These are phyloP conservation scores for bread wheat (Triticum aestivum) DNA, from an alignment of 176 grass and related monocot genomes.

Conservation along the genomic window IWGSC_CS_RefSeq_v2.1 NC_057808.1:300952157-300952656, in stretches of 20 bases:
- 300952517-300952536: constrained; percentile 27
- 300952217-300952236: no score
- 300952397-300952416: background rate
- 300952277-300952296: background rate
- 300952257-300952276: background rate
- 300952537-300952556: constrained; percentile 35
- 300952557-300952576: constrained; percentile 31
- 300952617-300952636: constrained; percentile 37
- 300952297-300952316: no score
- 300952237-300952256: no score
- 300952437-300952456: background rate
- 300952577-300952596: constrained; percentile 26
- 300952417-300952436: background rate
- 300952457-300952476: background rate
- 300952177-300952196: no score
- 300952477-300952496: constrained; percentile 19
- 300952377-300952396: background rate
- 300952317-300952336: no score
- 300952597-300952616: constrained; percentile 50
- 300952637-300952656: constrained; percentile 17
- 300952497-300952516: constrained; percentile 41
- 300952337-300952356: constrained; percentile 16
- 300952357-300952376: background rate
- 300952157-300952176: no score
- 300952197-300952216: no score